Evolutionary conservation across 2,329 filamentous ascomycete genomes (phyloP).

Genomic region (Sarocladiaceae sp.): DNA sequence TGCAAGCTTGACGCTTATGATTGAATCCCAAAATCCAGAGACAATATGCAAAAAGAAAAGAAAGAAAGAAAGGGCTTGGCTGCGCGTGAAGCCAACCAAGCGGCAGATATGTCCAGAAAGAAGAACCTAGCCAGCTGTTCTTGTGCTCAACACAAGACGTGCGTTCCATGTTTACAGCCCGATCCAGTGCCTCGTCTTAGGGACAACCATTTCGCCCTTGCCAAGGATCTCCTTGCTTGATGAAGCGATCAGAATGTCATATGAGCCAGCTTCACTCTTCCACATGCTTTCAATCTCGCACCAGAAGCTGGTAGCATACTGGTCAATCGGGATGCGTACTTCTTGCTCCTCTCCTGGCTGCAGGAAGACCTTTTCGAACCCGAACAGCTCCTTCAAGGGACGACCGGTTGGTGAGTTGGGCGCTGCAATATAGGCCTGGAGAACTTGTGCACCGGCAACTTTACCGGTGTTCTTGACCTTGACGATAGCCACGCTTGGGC

Average conservation of each 20-base stretch:
- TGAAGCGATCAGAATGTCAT: slow-evolving; percentile 12
- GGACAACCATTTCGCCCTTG: slow-evolving; percentile 7
- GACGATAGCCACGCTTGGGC: slow-evolving; percentile 4
- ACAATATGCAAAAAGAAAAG: too few species aligned
- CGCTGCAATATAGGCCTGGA: slow-evolving; percentile 13
- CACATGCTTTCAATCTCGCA: slow-evolving; percentile 42
- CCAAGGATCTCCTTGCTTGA: slow-evolving; percentile 9
- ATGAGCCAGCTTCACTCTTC: slow-evolving; percentile 13
- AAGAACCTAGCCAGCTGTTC: neutral
- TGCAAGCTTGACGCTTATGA: too few species aligned
- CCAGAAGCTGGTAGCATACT: slow-evolving; percentile 60
- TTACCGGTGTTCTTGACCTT: slow-evolving; percentile 12
- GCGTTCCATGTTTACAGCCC: neutral
- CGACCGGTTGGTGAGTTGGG: slow-evolving; percentile 13
- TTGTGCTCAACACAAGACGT: neutral
- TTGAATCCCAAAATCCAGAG: too few species aligned
- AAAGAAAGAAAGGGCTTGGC: too few species aligned
- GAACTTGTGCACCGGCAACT: slow-evolving; percentile 13
- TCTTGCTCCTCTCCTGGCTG: slow-evolving; percentile 48
- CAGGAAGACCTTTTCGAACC: slow-evolving; percentile 54
- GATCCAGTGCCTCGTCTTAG: slow-evolving; percentile 8
- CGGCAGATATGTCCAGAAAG: neutral
- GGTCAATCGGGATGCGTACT: slow-evolving; percentile 47
- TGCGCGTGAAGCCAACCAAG: too few species aligned
- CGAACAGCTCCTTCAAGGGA: slow-evolving; percentile 53